Percentiles rank a stretch among this genome's conserved stretches.
Evolutionary conservation across 768 basidiomycete species (phyloP).

Genomic region (Pisolithus marmoratus): DNA sequence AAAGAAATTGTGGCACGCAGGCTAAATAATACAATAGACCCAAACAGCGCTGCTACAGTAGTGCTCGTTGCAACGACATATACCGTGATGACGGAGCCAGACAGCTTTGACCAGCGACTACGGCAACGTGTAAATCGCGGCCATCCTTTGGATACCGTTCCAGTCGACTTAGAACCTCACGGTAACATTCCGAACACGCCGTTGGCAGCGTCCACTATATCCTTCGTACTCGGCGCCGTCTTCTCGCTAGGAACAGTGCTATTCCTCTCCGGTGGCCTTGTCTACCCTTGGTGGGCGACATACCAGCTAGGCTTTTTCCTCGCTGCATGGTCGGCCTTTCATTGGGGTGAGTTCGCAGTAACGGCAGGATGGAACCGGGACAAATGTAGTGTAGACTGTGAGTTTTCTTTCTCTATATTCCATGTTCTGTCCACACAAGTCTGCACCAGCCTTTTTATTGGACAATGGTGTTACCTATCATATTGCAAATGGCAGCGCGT

Average conservation of each 20-base stretch:
- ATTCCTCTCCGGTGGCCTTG: conserved; percentile 43
- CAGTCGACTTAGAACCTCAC: conserved; percentile 32
- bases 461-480: conserved; percentile 88
- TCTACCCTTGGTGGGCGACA: conserved; percentile 54
- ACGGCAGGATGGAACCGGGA: conserved; percentile 94
- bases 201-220: conserved; percentile 66
- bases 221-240: conserved; percentile 76
- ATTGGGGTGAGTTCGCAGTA: conserved; percentile 91
- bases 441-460: conserved; percentile 73
- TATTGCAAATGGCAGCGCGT: conserved; percentile 69
- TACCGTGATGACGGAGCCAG: background rate
- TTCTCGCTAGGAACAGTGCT: conserved; percentile 56
- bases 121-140: conserved; percentile 32
- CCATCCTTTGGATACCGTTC: conserved; percentile 51
- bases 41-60: too few relatives aligned
- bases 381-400: conserved; percentile 91
- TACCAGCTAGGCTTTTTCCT: conserved; percentile 80
- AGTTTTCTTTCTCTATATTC: conserved; percentile 29
- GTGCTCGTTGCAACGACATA: background rate
- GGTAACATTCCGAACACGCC: conserved; percentile 88
- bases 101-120: conserved; percentile 40
- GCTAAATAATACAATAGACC: too few relatives aligned
- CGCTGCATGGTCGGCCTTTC: conserved; percentile 81
- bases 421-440: conserved; percentile 2
- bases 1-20: too few relatives aligned